A percentile compares a stretch with the other conserved stretches of the same genome.
These are phyloP conservation scores for Puccinia horiana DNA, from an alignment of 1,284 basidiomycete species.

Conservation along the genomic window DNA sequence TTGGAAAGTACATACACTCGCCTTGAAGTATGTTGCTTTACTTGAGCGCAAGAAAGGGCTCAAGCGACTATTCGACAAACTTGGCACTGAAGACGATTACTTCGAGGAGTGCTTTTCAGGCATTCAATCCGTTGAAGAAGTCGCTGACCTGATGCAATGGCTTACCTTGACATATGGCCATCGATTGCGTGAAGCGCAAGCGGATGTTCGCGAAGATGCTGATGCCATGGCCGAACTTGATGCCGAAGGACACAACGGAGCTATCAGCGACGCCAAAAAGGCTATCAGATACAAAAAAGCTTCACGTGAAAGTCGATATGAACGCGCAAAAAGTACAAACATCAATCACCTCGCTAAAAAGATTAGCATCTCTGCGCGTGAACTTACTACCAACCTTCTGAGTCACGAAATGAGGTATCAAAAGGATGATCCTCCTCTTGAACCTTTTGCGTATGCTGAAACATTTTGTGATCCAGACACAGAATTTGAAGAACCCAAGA, in stretches of 20 bases:
- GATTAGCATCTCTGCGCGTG: slow-evolving; percentile 75
- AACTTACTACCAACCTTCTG: slow-evolving; percentile 77
- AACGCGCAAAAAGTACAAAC: slow-evolving; percentile 76
- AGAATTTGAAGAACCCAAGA: slow-evolving; percentile 62
- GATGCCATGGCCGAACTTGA: slow-evolving; percentile 58
- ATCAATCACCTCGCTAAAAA: slow-evolving; percentile 74
- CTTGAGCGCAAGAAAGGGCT: slow-evolving; percentile 72
- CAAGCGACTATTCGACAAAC: slow-evolving; percentile 67
- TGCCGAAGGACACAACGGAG: slow-evolving; percentile 53
- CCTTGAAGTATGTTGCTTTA: slow-evolving; percentile 81
- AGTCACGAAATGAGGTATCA: slow-evolving; percentile 66
- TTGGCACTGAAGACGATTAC: slow-evolving; percentile 70
- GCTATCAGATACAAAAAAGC: slow-evolving; percentile 70
- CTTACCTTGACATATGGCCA: slow-evolving; percentile 73
- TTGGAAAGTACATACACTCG: slow-evolving; percentile 82
- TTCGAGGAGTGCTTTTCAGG: slow-evolving; percentile 67
- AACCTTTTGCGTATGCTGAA: slow-evolving; percentile 72
- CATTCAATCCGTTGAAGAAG: slow-evolving; percentile 71
- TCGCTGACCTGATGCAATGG: slow-evolving; percentile 91
- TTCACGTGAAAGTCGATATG: slow-evolving; percentile 81
- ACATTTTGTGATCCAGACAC: slow-evolving; percentile 71
- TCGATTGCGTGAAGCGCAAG: slow-evolving; percentile 68
- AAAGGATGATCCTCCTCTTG: slow-evolving; percentile 73
- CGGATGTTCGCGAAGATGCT: slow-evolving; percentile 57
- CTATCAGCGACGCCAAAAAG: slow-evolving; percentile 25